Percentiles rank a stretch among this genome's conserved stretches.
Evolutionary conservation across 2,329 filamentous ascomycete genomes (phyloP).

Genomic region (Fusarium burgessii): DNA sequence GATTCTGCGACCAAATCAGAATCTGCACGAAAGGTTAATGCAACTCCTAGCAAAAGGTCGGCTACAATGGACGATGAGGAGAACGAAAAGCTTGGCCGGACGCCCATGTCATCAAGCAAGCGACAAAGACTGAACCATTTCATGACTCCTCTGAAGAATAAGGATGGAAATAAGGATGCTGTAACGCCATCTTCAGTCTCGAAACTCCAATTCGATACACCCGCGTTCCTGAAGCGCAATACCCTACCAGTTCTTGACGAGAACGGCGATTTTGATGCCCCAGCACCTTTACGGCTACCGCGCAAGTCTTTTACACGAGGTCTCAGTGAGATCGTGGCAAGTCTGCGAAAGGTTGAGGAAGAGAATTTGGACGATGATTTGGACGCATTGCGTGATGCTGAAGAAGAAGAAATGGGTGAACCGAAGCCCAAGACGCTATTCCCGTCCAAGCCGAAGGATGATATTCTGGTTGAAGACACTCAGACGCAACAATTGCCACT

Average conservation of each 20-base stretch:
- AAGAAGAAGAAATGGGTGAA: slow-evolving; percentile 58
- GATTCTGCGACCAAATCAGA: slow-evolving; percentile 41
- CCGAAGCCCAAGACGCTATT: slow-evolving; percentile 40
- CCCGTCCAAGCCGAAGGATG: slow-evolving; percentile 47
- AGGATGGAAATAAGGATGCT: slow-evolving; percentile 53
- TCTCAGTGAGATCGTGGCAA: slow-evolving; percentile 79
- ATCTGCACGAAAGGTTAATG: slow-evolving; percentile 39
- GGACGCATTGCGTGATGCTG: slow-evolving; percentile 78
- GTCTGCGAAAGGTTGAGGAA: slow-evolving; percentile 76
- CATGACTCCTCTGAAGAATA: slow-evolving; percentile 71
- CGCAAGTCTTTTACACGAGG: slow-evolving; percentile 74
- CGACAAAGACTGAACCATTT: slow-evolving; percentile 72
- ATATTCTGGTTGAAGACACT: slow-evolving; percentile 59
- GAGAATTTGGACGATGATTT: slow-evolving; percentile 78
- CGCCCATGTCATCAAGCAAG: slow-evolving; percentile 69
- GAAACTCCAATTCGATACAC: slow-evolving; percentile 74
- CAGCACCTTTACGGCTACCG: slow-evolving; percentile 65
- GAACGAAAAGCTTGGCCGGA: slow-evolving; percentile 56
- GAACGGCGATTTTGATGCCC: slow-evolving; percentile 62
- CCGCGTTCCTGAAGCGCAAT: slow-evolving; percentile 72
- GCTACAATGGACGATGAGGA: slow-evolving; percentile 47
- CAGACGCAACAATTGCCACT: slow-evolving; percentile 60
- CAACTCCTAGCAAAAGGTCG: slow-evolving; percentile 62
- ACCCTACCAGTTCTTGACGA: slow-evolving; percentile 67
- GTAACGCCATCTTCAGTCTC: slow-evolving; percentile 64